A percentile compares a stretch with the other conserved stretches of the same genome.
Evolutionary conservation across 805 yeast genomes (phyloP).

Genomic region (Peterozyma xylosa): DNA sequence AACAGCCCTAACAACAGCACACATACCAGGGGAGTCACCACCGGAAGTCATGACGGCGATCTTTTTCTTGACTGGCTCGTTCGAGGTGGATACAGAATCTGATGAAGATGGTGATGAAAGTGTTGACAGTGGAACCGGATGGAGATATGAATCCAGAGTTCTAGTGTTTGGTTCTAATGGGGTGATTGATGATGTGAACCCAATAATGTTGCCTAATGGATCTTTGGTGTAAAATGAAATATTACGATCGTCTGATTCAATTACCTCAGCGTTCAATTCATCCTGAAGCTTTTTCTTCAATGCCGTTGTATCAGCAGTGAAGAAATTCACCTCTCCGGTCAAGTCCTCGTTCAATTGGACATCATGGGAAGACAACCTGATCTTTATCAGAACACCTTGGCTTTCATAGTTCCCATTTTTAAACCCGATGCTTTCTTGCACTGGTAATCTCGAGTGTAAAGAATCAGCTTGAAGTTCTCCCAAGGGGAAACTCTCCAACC

Average conservation of each 20-base stretch:
- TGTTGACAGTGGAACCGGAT: conserved; percentile 3
- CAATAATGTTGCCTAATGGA: conserved; percentile 58
- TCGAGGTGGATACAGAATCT: neutral
- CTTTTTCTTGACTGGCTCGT: conserved; percentile 23
- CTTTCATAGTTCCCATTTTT: conserved; percentile 20
- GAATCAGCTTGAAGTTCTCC: conserved; percentile 11
- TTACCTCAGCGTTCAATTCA: conserved; percentile 12
- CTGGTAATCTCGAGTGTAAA: conserved; percentile 18
- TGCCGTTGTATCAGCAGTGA: conserved; percentile 28
- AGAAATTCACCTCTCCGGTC: conserved; percentile 30
- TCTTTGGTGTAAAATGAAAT: conserved; percentile 36
- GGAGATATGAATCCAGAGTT: conserved; percentile 27
- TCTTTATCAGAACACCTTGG: conserved; percentile 39
- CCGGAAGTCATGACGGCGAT: conserved; percentile 79
- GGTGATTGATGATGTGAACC: conserved; percentile 41
- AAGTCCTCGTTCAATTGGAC: conserved; percentile 24
- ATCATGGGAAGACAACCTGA: conserved; percentile 32
- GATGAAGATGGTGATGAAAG: neutral
- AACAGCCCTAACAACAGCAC: conserved; percentile 67
- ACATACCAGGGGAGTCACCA: conserved; percentile 81
- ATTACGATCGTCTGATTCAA: conserved; percentile 8
- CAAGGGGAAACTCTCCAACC: conserved; percentile 66
- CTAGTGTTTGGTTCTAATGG: conserved; percentile 23
- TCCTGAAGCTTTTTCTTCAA: conserved; percentile 14
- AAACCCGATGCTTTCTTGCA: conserved; percentile 20